Percentiles rank a stretch among this genome's conserved stretches.
phyloP scores from a whole-genome alignment of 2,329 filamentous ascomycete genomes.

The Microascus cirrosus region DNA sequence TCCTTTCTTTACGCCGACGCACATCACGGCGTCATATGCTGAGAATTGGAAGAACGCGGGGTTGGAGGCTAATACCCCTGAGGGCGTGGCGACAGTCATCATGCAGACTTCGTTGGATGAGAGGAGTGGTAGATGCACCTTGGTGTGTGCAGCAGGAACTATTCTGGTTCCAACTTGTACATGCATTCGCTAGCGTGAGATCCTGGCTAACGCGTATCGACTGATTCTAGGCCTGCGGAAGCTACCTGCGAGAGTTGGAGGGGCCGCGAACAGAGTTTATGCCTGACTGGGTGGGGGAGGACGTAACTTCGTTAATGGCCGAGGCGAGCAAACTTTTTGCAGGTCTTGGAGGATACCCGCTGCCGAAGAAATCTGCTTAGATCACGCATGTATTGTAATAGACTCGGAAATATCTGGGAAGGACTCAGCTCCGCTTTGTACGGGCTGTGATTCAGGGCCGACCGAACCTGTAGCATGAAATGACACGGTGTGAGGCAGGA shows the following conservation, averaged over 20 bases:
- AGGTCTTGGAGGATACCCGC: background rate
- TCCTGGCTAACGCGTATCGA: background rate
- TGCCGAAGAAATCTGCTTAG: background rate
- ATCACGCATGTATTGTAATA: too few species aligned
- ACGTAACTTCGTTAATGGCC: background rate
- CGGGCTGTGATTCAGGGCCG: too few species aligned
- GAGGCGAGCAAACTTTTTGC: background rate
- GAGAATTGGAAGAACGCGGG: background rate
- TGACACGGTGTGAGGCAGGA: too few species aligned
- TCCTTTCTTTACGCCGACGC: conserved; percentile 9
- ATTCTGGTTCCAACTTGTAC: background rate
- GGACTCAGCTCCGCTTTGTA: too few species aligned
- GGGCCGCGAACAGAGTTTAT: background rate
- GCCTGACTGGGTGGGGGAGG: background rate
- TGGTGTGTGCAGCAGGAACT: background rate
- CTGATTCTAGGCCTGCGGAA: background rate
- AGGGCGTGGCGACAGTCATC: background rate
- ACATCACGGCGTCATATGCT: background rate
- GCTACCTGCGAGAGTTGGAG: background rate
- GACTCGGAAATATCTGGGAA: too few species aligned
- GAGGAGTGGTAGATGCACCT: background rate
- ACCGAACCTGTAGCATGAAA: too few species aligned
- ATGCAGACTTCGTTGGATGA: background rate
- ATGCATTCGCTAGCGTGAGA: background rate
- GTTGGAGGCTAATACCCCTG: background rate